phyloP scores from a whole-genome alignment of 129 eudicot genomes.

The Chrysanthemum seticuspe region DNA sequence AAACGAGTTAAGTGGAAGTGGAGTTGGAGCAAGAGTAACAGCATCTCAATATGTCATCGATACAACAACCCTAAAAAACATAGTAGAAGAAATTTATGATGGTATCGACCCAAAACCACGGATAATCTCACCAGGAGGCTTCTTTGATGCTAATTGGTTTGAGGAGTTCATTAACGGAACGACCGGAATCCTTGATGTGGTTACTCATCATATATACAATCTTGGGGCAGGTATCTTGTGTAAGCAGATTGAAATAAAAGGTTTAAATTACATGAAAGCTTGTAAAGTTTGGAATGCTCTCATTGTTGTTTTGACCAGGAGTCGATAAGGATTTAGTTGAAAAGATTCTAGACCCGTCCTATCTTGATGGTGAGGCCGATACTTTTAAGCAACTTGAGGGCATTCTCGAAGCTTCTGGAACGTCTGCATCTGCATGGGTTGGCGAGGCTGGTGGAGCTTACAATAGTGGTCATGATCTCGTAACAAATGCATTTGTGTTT shows the following conservation, averaged over 20 bases:
- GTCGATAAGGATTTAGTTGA: conserved; percentile 63
- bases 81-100: conserved; percentile 53
- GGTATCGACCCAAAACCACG: conserved; percentile 44
- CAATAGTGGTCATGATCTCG: conserved; percentile 70
- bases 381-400: conserved; percentile 53
- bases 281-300: conserved; percentile 8
- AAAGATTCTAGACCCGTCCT: conserved; percentile 63
- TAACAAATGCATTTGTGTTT: conserved; percentile 65
- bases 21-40: conserved; percentile 61
- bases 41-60: conserved; percentile 65
- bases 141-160: conserved; percentile 67
- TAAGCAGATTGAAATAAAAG: background rate
- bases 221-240: conserved; percentile 72
- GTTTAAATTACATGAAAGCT: background rate
- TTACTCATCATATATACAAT: conserved; percentile 78
- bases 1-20: conserved; percentile 73
- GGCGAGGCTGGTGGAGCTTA: conserved; percentile 93
- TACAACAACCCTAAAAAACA: conserved; percentile 39
- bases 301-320: conserved; percentile 38
- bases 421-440: conserved; percentile 70
- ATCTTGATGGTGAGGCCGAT: conserved; percentile 54
- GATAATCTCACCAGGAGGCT: conserved; percentile 77
- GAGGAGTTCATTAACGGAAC: conserved; percentile 45
- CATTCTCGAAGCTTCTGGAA: conserved; percentile 38
- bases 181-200: conserved; percentile 40